phyloP scores from a whole-genome alignment of 2,329 filamentous ascomycete species.

The Colletotrichum incanum region DNA sequence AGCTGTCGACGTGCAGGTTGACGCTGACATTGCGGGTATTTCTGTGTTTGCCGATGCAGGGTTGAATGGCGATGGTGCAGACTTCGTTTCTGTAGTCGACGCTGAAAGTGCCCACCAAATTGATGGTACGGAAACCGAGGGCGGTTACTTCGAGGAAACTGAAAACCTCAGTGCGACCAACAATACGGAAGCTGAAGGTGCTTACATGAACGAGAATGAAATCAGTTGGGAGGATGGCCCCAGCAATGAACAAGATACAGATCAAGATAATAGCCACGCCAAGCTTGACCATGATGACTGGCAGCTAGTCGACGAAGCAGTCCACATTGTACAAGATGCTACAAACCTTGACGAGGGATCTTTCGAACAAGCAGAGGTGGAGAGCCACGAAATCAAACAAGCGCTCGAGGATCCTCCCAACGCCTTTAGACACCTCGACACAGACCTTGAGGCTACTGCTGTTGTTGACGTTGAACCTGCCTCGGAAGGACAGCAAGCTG shows the following conservation, averaged over 20 bases:
- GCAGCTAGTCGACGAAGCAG: constrained; percentile 27
- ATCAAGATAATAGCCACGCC: background rate
- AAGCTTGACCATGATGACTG: constrained; percentile 19
- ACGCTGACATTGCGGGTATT: background rate
- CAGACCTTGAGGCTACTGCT: background rate
- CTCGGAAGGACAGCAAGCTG: constrained; percentile 31
- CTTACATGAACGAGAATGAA: constrained; percentile 38
- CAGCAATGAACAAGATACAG: constrained; percentile 10
- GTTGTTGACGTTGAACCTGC: constrained; percentile 14
- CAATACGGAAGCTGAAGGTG: background rate
- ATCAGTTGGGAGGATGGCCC: constrained; percentile 44
- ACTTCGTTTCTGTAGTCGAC: background rate
- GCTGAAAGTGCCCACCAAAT: background rate
- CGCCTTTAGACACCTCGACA: constrained; percentile 40
- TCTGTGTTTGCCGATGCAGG: constrained; percentile 7
- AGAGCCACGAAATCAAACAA: constrained; percentile 35
- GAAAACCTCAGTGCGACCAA: background rate
- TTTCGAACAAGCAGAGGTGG: constrained; percentile 31
- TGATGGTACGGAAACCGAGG: constrained; percentile 1
- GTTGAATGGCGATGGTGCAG: background rate
- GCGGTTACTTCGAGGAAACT: constrained; percentile 2
- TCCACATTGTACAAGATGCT: constrained; percentile 28
- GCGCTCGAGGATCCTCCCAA: constrained; percentile 43
- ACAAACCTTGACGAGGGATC: constrained; percentile 40
- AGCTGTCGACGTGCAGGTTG: constrained; percentile 18